Percentiles rank a stretch among this genome's conserved stretches.
Evolutionary conservation across 306 rosid species (phyloP).

Genomic region (Pyrus pyrifolia): DNA sequence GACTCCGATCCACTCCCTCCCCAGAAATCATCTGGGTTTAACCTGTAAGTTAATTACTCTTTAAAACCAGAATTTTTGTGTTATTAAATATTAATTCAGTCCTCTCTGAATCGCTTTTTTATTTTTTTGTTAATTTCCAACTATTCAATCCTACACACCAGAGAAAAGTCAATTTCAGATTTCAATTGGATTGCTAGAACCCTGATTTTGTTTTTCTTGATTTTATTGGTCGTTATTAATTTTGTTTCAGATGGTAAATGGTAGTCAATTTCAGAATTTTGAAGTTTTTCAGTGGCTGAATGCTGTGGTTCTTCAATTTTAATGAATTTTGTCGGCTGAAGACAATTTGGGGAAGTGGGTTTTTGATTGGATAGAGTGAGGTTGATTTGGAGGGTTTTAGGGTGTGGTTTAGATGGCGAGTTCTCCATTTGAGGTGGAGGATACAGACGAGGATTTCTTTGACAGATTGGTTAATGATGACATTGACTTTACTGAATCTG

Average conservation of each 20-base stretch:
- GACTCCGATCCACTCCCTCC: neutral
- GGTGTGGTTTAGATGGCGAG: slow-evolving; percentile 53
- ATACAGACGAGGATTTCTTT: slow-evolving; percentile 78
- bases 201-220: neutral
- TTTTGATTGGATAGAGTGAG: neutral
- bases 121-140: neutral
- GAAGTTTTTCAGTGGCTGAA: neutral
- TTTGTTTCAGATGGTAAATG: neutral
- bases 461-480: slow-evolving; percentile 69
- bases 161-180: neutral
- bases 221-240: neutral
- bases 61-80: neutral
- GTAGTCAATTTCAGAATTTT: neutral
- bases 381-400: slow-evolving; percentile 14
- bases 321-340: neutral
- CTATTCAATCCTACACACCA: neutral
- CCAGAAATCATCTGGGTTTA: neutral
- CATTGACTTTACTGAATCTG: slow-evolving; percentile 16
- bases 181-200: neutral
- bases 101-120: neutral
- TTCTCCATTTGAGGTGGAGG: slow-evolving; percentile 50
- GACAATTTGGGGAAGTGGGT: neutral
- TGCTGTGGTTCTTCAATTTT: neutral
- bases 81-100: neutral
- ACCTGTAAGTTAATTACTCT: neutral